phyloP scores from a whole-genome alignment of 1,284 basidiomycete genomes.

The Porphyrellus sp. region DNA sequence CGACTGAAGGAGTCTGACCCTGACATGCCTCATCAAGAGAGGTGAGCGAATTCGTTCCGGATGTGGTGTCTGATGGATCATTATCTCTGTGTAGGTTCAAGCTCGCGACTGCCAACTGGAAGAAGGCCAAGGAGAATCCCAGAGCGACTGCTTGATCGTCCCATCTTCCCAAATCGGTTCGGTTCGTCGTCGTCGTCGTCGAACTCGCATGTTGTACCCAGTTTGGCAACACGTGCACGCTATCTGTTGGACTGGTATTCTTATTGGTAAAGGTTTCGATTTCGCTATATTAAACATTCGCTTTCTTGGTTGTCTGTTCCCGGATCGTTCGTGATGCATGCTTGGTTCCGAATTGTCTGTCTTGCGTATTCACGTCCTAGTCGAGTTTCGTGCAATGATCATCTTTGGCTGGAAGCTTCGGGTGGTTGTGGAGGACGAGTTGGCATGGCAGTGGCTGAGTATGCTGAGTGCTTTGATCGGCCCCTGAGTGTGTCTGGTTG shows the following conservation, averaged over 20 bases:
- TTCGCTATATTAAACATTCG: slow-evolving; percentile 18
- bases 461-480: neutral
- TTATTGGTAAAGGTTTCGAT: slow-evolving; percentile 35
- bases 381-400: slow-evolving; percentile 7
- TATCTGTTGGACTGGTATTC: slow-evolving; percentile 23
- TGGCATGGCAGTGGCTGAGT: no score
- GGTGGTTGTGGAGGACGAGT: neutral
- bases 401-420: neutral
- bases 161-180: slow-evolving; percentile 4
- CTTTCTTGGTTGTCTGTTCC: slow-evolving; percentile 7
- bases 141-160: slow-evolving; percentile 36
- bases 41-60: slow-evolving; percentile 43
- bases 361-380: slow-evolving; percentile 16
- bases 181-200: slow-evolving; percentile 5
- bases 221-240: slow-evolving; percentile 20
- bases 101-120: slow-evolving; percentile 72
- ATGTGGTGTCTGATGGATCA: slow-evolving; percentile 6
- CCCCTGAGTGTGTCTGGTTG: slow-evolving; percentile 26
- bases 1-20: slow-evolving; percentile 71
- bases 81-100: slow-evolving; percentile 54
- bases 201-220: slow-evolving; percentile 7
- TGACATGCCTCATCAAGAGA: slow-evolving; percentile 64
- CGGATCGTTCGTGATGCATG: slow-evolving; percentile 6
- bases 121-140: slow-evolving; percentile 66
- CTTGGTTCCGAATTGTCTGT: neutral